These are phyloP conservation scores for Aspergillus floridensis DNA, from an alignment of 2,329 filamentous ascomycete species.

Conservation along the genomic window DNA sequence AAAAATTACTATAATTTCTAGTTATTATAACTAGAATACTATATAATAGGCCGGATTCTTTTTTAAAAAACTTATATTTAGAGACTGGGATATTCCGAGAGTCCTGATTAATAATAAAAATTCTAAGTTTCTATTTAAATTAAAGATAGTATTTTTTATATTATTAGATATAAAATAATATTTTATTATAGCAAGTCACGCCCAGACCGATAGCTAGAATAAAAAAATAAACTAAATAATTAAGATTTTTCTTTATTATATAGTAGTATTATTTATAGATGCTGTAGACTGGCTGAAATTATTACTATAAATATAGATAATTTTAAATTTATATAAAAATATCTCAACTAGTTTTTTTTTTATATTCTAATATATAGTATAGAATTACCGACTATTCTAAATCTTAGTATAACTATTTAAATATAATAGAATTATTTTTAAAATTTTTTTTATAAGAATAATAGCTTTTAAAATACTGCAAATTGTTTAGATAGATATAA, in stretches of 20 bases:
- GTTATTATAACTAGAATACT: neutral
- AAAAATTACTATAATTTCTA: neutral
- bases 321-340: neutral
- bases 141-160: conserved; percentile 9
- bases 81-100: neutral
- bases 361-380: neutral
- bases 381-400: neutral
- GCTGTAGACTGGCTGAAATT: too few species aligned
- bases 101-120: neutral
- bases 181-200: neutral
- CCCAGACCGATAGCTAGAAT: neutral
- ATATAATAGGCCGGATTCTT: neutral
- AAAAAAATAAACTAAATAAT: too few species aligned
- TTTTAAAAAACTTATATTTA: neutral
- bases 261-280: too few species aligned
- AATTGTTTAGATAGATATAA: neutral
- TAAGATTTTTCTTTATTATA: too few species aligned
- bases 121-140: conserved; percentile 7
- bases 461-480: neutral
- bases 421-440: neutral
- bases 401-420: neutral
- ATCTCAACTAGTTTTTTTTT: neutral
- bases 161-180: conserved; percentile 3
- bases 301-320: neutral
- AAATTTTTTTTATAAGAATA: neutral